Base-by-base conservation (phyloP, 441 rosid species). In the Mallotus repandus region DNA sequence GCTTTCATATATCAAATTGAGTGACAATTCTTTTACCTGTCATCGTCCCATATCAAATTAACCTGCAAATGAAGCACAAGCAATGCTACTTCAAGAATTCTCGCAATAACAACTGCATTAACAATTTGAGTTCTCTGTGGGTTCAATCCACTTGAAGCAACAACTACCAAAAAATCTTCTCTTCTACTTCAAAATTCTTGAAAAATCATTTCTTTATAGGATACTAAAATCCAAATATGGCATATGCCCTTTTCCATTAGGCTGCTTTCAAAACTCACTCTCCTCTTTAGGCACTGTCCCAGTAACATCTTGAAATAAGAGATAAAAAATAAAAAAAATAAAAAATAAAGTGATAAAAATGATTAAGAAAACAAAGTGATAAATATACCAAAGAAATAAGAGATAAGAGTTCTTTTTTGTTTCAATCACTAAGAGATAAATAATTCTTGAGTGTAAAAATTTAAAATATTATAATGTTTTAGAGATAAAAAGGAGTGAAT, bases 111-210 rank as follows among this genome's bases (percentile, higher is more conserved):
- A 66, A 91, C 97, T 63, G 93, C 93, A 66, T 91, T 91, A 59
- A 88, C 84, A 66, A 91, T 89, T 81, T 91, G 95, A 81, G 87
- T 89, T 73, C 87, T 84, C 72, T 91, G 95, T 74, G 89, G 97
- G 69, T 91, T 87, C 76, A 88, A 68, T 68, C 97, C 97, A 9
- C 97, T 93, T 0, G 91, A 81, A 49, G 77, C 97, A 14, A 90
- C 92, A 52, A 88, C 90, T 63, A 92, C 82, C 83, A 92, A 80
- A 85, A 84, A 92, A n/a, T 74, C 84, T 80, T 77, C 74, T 85
- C 78, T 80, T 92, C 85, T 90, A 91, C 79, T 83, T 88, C 4
- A 87, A 85, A 79, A 90, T 78, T 72, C 70, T 84, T 0, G 76
- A 79, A 0, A 91, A 82, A 13, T 74, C 86, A 78, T 83, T 88